phyloP scores from a whole-genome alignment of 208 protist species.

The Phytomonas sp. region DNA sequence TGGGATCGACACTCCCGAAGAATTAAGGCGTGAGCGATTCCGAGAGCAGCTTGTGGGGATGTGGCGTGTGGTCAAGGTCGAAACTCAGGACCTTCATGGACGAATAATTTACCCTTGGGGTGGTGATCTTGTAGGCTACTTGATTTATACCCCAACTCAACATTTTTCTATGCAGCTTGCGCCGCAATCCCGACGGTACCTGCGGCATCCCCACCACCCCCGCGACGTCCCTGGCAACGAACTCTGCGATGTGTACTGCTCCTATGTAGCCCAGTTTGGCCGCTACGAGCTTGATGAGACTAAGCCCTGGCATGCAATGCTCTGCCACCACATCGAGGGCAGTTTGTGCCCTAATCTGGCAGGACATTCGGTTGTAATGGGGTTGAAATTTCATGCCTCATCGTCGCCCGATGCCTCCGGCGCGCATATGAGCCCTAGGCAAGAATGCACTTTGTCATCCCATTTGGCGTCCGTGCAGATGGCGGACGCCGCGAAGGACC shows the following conservation, averaged over 20 bases:
- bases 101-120: constrained; percentile 80
- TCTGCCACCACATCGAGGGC: constrained; percentile 19
- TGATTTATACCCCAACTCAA: constrained; percentile 40
- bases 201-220: constrained; percentile 18
- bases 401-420: not conserved
- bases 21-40: not conserved
- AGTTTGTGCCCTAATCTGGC: constrained; percentile 25
- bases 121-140: constrained; percentile 49
- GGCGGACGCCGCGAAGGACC: not conserved
- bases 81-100: constrained; percentile 52
- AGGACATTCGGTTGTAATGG: not conserved
- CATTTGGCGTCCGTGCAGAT: not conserved
- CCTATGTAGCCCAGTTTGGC: constrained; percentile 61
- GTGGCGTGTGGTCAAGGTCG: constrained; percentile 57
- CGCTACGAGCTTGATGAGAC: constrained; percentile 24
- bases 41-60: constrained; percentile 17
- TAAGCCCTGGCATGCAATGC: constrained; percentile 17
- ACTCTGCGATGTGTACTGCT: constrained; percentile 48
- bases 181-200: constrained; percentile 15
- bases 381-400: not conserved
- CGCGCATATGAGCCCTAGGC: not conserved
- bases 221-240: constrained; percentile 35
- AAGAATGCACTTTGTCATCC: not conserved
- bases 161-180: constrained; percentile 61
- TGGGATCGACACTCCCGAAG: not conserved